Evolutionary conservation across 1,139 yeast species (phyloP), one percentile per base, ranked within the genome.

Genomic region (Cylindricascospora bacillispora): DNA sequence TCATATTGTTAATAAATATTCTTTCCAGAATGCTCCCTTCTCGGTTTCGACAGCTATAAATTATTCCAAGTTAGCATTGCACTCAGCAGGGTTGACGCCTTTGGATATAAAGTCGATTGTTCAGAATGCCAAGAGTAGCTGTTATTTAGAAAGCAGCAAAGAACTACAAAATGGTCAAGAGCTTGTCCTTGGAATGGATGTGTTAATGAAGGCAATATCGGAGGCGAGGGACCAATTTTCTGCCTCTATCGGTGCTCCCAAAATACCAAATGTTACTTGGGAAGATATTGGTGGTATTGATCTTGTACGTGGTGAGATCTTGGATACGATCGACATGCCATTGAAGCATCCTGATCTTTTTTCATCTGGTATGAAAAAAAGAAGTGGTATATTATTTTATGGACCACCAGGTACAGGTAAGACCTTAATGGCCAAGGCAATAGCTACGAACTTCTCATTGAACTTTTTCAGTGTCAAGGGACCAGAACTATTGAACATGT

Each of bases 321-420:
- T 86, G 53, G 98, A 89, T 52, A 86, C 97, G 0, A 86, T 89
- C 38, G 97, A 89, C 45, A 73, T 85, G 83, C 98, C 97, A 3
- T 62, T 89, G 47, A 83, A 82, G 47, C 86, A 81, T 53, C 97
- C 97, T 0, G 93, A 85, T 43, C 60, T 86, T 33, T 86, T 86
- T 56, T 70, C 73, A 32, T 75, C 76, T 33, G 97, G 97, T 1
- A 70, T 89, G 49, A 86, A 89, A 54, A 86, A 89, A 52, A 67
- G 97, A 54, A 79, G 93, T 50, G 98, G 98, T 35, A 81, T 89
- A 24, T 59, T 89, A 40, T 85, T 89, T 51, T 89, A 89, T 56
- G 98, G 98, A 0, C 97, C 97, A 0, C 98, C 98, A 0, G 98
- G 98, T 16, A 89, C 97, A 0, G 98, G 98, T 44, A 89, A 89